These are phyloP conservation scores for Agarophyton chilense DNA, from an alignment of 23 red algal species.

Conservation along the genomic window DNA sequence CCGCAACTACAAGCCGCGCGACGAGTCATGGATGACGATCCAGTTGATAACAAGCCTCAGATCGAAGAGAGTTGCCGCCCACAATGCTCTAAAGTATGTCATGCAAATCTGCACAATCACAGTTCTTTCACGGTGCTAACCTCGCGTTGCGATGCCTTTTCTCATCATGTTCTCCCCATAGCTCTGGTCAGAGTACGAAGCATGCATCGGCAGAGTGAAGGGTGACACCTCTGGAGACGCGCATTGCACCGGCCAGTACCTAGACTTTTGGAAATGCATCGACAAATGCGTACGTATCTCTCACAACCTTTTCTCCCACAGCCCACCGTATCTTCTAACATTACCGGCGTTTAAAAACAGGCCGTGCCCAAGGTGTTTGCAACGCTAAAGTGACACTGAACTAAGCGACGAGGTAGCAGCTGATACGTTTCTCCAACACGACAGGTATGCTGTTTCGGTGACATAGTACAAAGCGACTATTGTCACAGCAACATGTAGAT, in stretches of 20 bases:
- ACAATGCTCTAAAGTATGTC: conserved; percentile 80
- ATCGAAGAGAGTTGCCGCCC: conserved; percentile 91
- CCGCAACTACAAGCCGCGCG: too few relatives aligned
- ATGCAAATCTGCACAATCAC: too few relatives aligned
- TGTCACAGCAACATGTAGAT: too few relatives aligned
- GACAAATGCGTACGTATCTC: conserved; percentile 94
- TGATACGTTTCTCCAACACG: too few relatives aligned
- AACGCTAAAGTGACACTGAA: conserved; percentile 30
- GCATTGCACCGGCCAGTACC: conserved; percentile 98
- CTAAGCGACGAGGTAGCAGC: too few relatives aligned
- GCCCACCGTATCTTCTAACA: too few relatives aligned
- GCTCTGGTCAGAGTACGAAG: conserved; percentile 85
- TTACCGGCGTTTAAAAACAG: neutral
- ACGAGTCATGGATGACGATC: conserved; percentile 69
- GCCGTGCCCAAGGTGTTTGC: conserved; percentile 55
- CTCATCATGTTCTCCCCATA: neutral
- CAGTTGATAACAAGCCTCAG: conserved; percentile 83
- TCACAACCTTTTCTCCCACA: too few relatives aligned
- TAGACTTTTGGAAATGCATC: conserved; percentile 97
- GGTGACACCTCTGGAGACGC: conserved; percentile 87
- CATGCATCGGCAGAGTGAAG: conserved; percentile 88
- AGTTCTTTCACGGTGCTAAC: too few relatives aligned
- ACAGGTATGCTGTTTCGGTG: too few relatives aligned
- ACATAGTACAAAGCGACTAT: too few relatives aligned
- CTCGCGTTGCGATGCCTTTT: neutral